phyloP scores from a whole-genome alignment of 1,284 basidiomycete species.

The Cerioporus squamosus region DNA sequence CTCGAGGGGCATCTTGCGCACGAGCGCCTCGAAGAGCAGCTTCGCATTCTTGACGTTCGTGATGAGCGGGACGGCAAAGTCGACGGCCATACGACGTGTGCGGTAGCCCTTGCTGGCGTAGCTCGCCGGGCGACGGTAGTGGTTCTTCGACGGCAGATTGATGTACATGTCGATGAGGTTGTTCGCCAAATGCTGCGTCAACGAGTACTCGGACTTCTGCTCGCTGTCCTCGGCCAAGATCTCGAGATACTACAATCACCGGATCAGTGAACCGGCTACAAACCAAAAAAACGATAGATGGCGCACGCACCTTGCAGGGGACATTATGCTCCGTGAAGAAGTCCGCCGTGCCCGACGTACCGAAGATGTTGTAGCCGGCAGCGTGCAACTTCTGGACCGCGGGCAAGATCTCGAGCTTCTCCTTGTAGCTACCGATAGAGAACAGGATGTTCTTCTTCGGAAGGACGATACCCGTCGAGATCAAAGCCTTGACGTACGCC shows the following conservation, averaged over 20 bases:
- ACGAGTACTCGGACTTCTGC: slow-evolving; percentile 95
- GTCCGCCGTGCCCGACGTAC: slow-evolving; percentile 95
- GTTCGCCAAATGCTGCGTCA: slow-evolving; percentile 94
- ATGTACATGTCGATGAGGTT: slow-evolving; percentile 99
- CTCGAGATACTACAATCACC: slow-evolving; percentile 74
- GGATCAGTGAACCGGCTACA: slow-evolving; percentile 10
- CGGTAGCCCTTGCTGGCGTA: slow-evolving; percentile 98
- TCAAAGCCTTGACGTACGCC: slow-evolving; percentile 95
- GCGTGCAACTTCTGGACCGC: slow-evolving; percentile 96
- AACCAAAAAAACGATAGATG: not conserved
- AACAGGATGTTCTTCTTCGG: slow-evolving; percentile 97
- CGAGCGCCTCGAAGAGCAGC: slow-evolving; percentile 93
- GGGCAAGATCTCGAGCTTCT: slow-evolving; percentile 96
- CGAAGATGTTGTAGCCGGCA: slow-evolving; percentile 96
- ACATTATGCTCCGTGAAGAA: slow-evolving; percentile 90
- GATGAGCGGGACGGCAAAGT: slow-evolving; percentile 96
- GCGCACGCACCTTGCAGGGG: slow-evolving; percentile 72
- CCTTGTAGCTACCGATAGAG: slow-evolving; percentile 95
- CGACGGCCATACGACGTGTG: slow-evolving; percentile 98
- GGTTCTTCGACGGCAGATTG: slow-evolving; percentile 98
- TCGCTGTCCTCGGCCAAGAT: slow-evolving; percentile 78
- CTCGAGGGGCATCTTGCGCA: slow-evolving; percentile 86
- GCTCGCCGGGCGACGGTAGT: slow-evolving; percentile 95
- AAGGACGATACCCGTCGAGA: slow-evolving; percentile 92
- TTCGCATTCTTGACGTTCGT: slow-evolving; percentile 99